A percentile compares a stretch with the other conserved stretches of the same genome.
These are phyloP conservation scores for Physocladia obscura DNA, from an alignment of 192 early-diverging fungal genomes.

Conservation along the genomic window DNA sequence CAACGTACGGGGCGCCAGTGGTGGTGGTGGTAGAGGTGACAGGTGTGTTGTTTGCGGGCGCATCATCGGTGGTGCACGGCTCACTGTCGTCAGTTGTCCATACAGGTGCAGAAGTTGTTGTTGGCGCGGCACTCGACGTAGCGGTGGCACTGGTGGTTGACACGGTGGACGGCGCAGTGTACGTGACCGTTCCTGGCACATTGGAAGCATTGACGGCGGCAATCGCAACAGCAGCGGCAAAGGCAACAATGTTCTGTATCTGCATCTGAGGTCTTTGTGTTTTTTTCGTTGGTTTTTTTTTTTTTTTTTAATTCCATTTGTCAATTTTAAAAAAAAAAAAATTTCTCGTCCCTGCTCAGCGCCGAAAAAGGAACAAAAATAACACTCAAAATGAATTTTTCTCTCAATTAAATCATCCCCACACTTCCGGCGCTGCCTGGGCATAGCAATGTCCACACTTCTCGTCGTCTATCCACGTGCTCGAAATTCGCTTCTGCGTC, in stretches of 20 bases:
- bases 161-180: too few species aligned
- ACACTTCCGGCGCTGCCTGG: conserved; percentile 21
- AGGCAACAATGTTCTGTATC: background rate
- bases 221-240: too few species aligned
- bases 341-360: background rate
- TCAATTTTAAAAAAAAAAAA: background rate
- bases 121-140: too few species aligned
- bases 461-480: conserved; percentile 3
- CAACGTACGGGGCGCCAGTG: background rate
- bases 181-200: too few species aligned
- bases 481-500: background rate
- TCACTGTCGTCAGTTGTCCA: background rate
- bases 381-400: background rate
- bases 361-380: background rate
- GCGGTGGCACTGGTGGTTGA: background rate
- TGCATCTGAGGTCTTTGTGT: background rate
- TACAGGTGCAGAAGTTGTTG: background rate
- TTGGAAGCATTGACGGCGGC: background rate
- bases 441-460: conserved; percentile 3
- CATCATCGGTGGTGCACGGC: background rate
- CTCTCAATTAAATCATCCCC: background rate
- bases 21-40: background rate
- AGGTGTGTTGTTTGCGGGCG: background rate
- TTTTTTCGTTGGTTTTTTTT: background rate
- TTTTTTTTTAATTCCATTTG: background rate